Evolutionary conservation across 2,329 filamentous ascomycete species (phyloP).

Genomic region (Venturia effusa): DNA sequence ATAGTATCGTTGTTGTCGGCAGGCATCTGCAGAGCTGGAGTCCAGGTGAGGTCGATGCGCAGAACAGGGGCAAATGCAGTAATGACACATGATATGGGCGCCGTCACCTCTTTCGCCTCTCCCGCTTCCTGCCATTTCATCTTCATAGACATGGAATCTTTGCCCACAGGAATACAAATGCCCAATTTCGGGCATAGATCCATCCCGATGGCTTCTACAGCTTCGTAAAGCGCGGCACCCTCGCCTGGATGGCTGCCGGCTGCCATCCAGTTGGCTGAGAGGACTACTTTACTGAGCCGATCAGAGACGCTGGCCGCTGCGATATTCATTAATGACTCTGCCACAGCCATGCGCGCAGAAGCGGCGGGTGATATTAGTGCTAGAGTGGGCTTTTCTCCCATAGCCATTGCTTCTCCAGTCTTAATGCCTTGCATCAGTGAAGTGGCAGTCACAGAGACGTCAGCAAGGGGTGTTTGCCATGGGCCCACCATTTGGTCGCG

Average conservation of each 20-base stretch:
- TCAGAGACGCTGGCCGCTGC: conserved; percentile 68
- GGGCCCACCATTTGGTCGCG: conserved; percentile 94
- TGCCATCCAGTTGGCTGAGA: conserved; percentile 98
- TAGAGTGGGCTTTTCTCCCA: conserved; percentile 84
- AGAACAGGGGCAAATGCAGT: conserved; percentile 81
- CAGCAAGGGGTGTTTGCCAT: conserved; percentile 89
- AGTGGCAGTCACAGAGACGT: conserved; percentile 85
- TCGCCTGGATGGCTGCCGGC: conserved; percentile 90
- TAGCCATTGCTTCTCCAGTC: conserved; percentile 92
- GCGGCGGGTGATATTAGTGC: conserved; percentile 83
- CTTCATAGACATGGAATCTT: conserved; percentile 99
- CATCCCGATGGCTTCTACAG: conserved; percentile 85
- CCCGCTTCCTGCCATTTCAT: conserved; percentile 73
- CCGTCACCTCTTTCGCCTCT: conserved; percentile 73
- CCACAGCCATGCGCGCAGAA: conserved; percentile 93
- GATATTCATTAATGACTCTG: conserved; percentile 85
- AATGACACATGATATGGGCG: conserved; percentile 82
- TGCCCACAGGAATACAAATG: conserved; percentile 89
- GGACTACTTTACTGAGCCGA: conserved; percentile 65
- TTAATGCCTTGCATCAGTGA: conserved; percentile 61
- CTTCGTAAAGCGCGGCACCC: conserved; percentile 84
- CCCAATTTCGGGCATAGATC: conserved; percentile 84
- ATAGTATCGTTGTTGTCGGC: conserved; percentile 75
- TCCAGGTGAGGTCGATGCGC: conserved; percentile 82
- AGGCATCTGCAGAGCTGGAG: conserved; percentile 68